A percentile compares a stretch with the other conserved stretches of the same genome.
Evolutionary conservation across 331 rosid genomes (phyloP).

Genomic region (Prunus yedoensis): DNA sequence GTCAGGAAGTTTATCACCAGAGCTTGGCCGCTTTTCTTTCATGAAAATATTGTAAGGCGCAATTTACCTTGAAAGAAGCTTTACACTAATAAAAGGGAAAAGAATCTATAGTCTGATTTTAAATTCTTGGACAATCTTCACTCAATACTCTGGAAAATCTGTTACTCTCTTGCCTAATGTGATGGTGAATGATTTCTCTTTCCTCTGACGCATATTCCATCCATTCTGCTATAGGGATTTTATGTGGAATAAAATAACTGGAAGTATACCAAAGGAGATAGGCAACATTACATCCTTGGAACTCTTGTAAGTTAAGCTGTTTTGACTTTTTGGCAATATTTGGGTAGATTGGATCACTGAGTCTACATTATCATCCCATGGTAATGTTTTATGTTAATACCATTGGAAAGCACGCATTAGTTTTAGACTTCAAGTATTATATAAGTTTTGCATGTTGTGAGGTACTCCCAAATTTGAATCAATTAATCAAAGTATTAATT

Average conservation of each 20-base stretch:
- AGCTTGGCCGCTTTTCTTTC: conserved; percentile 54
- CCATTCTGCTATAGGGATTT: conserved; percentile 61
- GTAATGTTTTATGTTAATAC: background rate
- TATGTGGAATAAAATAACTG: conserved; percentile 87
- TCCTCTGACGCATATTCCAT: conserved; percentile 28
- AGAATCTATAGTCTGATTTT: background rate
- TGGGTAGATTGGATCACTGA: background rate
- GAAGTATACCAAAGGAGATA: conserved; percentile 81
- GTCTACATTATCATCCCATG: background rate
- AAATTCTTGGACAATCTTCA: conserved; percentile 8
- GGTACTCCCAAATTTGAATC: background rate
- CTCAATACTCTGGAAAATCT: conserved; percentile 15
- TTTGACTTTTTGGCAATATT: background rate
- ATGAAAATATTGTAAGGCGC: conserved; percentile 65
- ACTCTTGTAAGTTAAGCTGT: conserved; percentile 70
- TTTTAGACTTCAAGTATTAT: background rate
- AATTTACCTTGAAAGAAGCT: background rate
- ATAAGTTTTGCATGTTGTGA: background rate
- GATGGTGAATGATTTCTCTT: conserved; percentile 20
- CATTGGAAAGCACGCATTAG: background rate
- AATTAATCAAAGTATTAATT: background rate
- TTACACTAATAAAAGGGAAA: background rate
- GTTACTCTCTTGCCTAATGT: conserved; percentile 14
- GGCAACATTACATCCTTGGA: conserved; percentile 63
- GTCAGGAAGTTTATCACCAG: conserved; percentile 75